Evolutionary conservation across 2,329 filamentous ascomycete species (phyloP), one percentile per base, ranked within the genome.

Genomic region (Apiospora aurea): DNA sequence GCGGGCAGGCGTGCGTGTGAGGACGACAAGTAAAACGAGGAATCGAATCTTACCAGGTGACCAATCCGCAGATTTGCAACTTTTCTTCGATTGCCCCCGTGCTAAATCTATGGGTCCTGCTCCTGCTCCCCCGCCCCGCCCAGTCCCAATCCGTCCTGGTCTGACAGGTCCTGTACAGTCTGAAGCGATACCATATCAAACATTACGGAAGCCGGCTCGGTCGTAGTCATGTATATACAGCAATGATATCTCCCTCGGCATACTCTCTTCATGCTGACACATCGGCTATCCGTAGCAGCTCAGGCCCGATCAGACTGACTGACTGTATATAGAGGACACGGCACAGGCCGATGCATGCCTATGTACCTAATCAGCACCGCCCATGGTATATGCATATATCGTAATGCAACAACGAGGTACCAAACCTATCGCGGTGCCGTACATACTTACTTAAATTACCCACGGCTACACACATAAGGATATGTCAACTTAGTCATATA

Each of bases 1-100:
- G 61, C 46, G 46, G 70, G 46, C 51, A 47, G 44, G 64, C 34
- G 67, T n/a, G 68, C 24, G 71, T 41, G 66, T 66, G 69, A 51
- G 69, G 49, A 49, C 29, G 57, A 64, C 57, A 64, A 64, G 57
- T 64, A 64, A 64, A 64, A 64, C 57, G 57, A 64, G 57, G 6
- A 41, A 24, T 38, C 57, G 34, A 64, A 64, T 64, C 57, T 64
- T 64, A 64, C 53, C 6, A 64, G 53, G 53, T 34, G 53, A 34
- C 26, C 53, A 61, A 61, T 34, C 53, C 53, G 57, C 57, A 64
- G 57, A 64, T n/a, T 64, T 64, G 34, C 57, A 64, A 64, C 18
- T 64, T 64, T 64, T 64, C 34, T 57, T 64, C 57, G n/a, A 38
- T 41, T 41, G 57, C 57, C 57, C 57, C 57, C 57, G 57, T 64